Conservation (phyloP, 306 rosid species). For the Gynostemma pentaphyllum region DNA sequence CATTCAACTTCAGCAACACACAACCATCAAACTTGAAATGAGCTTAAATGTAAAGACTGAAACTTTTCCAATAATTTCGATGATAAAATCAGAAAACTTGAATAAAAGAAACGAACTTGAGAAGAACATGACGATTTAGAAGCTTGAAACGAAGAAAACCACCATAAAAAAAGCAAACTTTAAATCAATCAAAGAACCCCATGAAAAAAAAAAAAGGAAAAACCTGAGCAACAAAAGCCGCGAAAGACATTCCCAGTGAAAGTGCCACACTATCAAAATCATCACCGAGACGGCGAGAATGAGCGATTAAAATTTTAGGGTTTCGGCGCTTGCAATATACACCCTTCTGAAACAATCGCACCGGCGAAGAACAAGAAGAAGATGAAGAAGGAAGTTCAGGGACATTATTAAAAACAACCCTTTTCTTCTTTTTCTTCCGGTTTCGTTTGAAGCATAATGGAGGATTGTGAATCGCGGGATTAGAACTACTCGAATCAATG, state of each 20-base stretch:
- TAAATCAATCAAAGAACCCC: neutral
- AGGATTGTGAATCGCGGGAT: conserved; percentile 13
- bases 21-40: neutral
- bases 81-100: neutral
- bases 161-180: neutral
- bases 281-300: conserved; percentile 26
- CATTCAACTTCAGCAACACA: neutral
- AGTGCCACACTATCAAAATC: conserved; percentile 44
- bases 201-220: neutral
- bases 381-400: conserved; percentile 28
- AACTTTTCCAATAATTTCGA: neutral
- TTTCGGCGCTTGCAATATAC: conserved; percentile 42
- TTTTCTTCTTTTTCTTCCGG: conserved; percentile 14
- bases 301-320: conserved; percentile 26
- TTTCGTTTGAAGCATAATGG: conserved; percentile 8
- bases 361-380: conserved; percentile 20
- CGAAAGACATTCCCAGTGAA: conserved; percentile 81
- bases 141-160: neutral
- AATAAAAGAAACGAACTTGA: neutral
- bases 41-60: neutral
- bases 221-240: conserved; percentile 78
- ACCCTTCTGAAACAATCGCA: conserved; percentile 16
- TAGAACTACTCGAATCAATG: conserved; percentile 4
- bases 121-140: neutral
- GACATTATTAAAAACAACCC: conserved; percentile 3